Base-by-base conservation (phyloP, 2,329 filamentous ascomycete genomes). In the Fusarium papillatum region DNA sequence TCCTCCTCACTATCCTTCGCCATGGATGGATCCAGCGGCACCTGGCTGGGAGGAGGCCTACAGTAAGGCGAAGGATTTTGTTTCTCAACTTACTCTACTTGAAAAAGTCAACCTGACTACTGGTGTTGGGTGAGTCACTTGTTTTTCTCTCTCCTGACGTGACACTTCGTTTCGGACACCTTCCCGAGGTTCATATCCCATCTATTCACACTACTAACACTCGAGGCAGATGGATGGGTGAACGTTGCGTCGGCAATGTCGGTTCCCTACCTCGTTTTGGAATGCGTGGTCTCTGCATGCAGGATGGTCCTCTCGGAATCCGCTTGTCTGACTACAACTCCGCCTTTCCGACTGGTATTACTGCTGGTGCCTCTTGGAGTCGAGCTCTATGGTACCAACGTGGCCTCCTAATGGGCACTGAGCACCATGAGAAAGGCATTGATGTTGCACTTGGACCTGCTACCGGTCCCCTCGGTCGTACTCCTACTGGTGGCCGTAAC, bases 41-140 rank as follows among this genome's bases (percentile, higher is more conserved):
- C 86, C 90, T 55, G 90, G 89, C 72, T 98, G 95, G 95, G 88
- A 90, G 66, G 90, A 91, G 9, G 95, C 95, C 46, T 96, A 98
- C 78, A 86, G 85, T 24, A 93, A 94, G 83, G 96, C 96, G 1
- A 91, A 90, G 77, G 90, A 88, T 4, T 96, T 98, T 80, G 95
- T 98, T 57, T 93, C 93, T 13, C 92, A 95, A 82, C 85, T 98
- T 84, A 98, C 95, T 1, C 88, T 98, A 41, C 82, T 92, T 14
- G 96, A 98, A 84, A 98, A 98, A 86, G 95, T 98, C 84, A 98
- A 98, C 83, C 83, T 99, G 75, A 98, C 96, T 4, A 98, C 96
- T 1, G 96, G 96, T 83, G 91, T 94, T 75, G 95, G 95, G 90
- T 96, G 85, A 83, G 92, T 85, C 7, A 8, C 22, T 65, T 7